phyloP scores from a whole-genome alignment of 208 protist genomes.

The Zelonia costaricensis region DNA sequence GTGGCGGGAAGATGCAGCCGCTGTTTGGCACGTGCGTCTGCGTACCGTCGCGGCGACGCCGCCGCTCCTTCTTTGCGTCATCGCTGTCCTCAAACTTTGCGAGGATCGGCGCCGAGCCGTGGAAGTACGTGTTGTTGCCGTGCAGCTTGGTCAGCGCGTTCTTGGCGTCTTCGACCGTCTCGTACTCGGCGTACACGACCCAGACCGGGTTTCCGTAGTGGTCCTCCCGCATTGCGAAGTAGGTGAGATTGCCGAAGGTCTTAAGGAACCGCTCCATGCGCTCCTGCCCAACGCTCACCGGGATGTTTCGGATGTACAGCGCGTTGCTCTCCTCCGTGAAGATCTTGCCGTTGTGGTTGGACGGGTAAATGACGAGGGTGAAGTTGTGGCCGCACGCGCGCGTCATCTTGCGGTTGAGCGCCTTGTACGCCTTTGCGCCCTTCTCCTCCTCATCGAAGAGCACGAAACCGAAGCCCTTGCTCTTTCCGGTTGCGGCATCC shows the following conservation, averaged over 20 bases:
- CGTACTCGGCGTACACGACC: slow-evolving; percentile 84
- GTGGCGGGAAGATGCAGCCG: slow-evolving; percentile 48
- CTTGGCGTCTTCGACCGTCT: slow-evolving; percentile 55
- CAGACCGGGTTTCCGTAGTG: slow-evolving; percentile 83
- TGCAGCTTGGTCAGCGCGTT: slow-evolving; percentile 66
- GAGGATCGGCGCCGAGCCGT: slow-evolving; percentile 53
- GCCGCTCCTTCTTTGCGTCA: slow-evolving; percentile 67
- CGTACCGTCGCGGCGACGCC: slow-evolving; percentile 50
- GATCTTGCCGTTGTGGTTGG: slow-evolving; percentile 65
- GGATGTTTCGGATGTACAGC: slow-evolving; percentile 89
- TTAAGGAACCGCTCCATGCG: slow-evolving; percentile 62
- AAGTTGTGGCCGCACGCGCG: slow-evolving; percentile 54
- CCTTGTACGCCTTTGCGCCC: slow-evolving; percentile 69
- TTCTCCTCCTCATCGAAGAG: slow-evolving; percentile 89
- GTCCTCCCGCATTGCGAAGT: slow-evolving; percentile 79
- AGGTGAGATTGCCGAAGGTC: slow-evolving; percentile 61
- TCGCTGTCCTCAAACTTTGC: slow-evolving; percentile 82
- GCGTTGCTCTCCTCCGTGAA: slow-evolving; percentile 44
- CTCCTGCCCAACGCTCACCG: slow-evolving; percentile 50
- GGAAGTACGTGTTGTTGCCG: slow-evolving; percentile 68
- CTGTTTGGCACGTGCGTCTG: slow-evolving; percentile 33
- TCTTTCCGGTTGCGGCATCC: slow-evolving; percentile 84
- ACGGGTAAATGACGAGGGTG: slow-evolving; percentile 77
- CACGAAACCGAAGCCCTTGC: slow-evolving; percentile 96
- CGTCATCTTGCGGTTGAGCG: slow-evolving; percentile 57